These are phyloP conservation scores for Globisporangium emineosum DNA, from an alignment of 352 stramenopile genomes.

Conservation along the genomic window DNA sequence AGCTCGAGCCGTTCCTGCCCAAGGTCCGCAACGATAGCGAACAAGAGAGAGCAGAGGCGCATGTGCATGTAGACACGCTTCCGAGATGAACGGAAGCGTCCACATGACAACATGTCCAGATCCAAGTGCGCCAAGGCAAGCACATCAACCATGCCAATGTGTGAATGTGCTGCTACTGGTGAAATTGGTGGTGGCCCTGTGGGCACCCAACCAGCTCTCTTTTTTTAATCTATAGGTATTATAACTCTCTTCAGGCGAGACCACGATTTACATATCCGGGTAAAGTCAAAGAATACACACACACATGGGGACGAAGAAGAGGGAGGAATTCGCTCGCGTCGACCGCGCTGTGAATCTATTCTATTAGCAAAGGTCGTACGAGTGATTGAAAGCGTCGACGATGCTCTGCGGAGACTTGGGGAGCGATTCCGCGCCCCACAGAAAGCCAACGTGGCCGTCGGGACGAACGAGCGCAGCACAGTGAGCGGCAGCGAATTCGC, in stretches of 20 bases:
- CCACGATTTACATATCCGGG: neutral
- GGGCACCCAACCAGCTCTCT: too few species aligned
- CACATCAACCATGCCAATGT: neutral
- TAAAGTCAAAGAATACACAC: constrained; percentile 9
- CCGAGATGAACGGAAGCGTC: constrained; percentile 7
- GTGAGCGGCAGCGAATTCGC: constrained; percentile 30
- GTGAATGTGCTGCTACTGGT: neutral
- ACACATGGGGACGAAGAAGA: neutral
- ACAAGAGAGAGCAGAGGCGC: neutral
- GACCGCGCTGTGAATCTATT: neutral
- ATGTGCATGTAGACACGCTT: constrained; percentile 8
- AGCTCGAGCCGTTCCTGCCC: constrained; percentile 43
- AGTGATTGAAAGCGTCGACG: constrained; percentile 12
- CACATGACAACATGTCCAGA: neutral
- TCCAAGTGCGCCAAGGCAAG: neutral
- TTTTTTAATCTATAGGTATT: constrained; percentile 4
- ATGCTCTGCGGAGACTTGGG: neutral
- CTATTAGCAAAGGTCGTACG: constrained; percentile 12
- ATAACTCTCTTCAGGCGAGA: neutral
- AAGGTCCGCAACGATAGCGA: constrained; percentile 5
- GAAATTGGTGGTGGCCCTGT: too few species aligned
- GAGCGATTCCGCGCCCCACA: constrained; percentile 33
- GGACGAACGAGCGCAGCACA: constrained; percentile 65
- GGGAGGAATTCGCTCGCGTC: neutral
- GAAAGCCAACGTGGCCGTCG: constrained; percentile 70